phyloP scores from a whole-genome alignment of 169 alveolate species.

The Eimeria tenella region DNA sequence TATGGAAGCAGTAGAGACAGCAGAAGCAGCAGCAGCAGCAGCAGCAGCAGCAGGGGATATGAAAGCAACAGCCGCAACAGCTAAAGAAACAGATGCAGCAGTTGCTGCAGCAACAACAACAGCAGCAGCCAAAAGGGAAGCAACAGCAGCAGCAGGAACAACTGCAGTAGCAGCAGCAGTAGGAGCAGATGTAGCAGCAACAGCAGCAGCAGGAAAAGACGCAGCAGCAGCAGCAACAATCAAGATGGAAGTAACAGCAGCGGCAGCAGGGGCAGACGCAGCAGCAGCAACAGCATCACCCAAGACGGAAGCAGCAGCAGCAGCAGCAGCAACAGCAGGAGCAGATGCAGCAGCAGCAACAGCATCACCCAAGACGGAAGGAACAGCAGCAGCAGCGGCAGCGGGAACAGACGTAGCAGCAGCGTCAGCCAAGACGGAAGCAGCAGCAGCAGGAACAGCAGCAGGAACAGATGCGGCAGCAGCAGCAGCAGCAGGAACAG shows the following conservation, averaged over 20 bases:
- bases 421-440: too few species aligned
- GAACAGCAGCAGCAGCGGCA: too few species aligned
- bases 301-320: neutral
- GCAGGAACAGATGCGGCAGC: neutral
- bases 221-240: neutral
- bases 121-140: neutral
- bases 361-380: too few species aligned
- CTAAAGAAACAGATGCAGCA: neutral
- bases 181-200: neutral
- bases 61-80: neutral
- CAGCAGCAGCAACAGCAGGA: constrained; percentile 11
- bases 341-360: too few species aligned
- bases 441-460: neutral
- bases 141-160: constrained; percentile 3
- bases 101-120: neutral
- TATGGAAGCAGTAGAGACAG: neutral
- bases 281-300: neutral
- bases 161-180: neutral
- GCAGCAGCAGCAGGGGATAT: neutral
- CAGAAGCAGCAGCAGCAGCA: neutral
- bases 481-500: neutral
- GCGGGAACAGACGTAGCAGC: too few species aligned
- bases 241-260: neutral
- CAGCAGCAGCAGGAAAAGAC: neutral
- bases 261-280: neutral